Conservation (phyloP, 2,329 filamentous ascomycete genomes). For the Penicillium rolfsii region DNA sequence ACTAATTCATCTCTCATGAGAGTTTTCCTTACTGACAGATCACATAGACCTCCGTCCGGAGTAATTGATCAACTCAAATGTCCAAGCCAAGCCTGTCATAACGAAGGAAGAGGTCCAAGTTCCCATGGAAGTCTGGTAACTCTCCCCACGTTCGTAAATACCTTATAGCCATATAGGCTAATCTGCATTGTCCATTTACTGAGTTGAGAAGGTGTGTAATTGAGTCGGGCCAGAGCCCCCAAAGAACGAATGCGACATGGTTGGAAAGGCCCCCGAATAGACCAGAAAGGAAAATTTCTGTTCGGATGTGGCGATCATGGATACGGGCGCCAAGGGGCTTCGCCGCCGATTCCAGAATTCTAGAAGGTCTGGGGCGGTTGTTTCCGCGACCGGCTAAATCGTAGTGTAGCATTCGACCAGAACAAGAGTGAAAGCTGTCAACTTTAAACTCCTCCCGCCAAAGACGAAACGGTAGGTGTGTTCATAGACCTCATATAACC, state of each 20-base stretch:
- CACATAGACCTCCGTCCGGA: no score
- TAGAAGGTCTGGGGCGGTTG: conserved; percentile 18
- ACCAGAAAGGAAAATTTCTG: conserved; percentile 3
- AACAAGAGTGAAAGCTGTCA: neutral
- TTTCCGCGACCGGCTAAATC: conserved; percentile 1
- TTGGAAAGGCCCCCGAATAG: neutral
- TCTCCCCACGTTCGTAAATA: neutral
- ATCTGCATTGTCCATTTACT: neutral
- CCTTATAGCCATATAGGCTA: neutral
- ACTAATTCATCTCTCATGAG: neutral
- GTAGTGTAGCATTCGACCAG: neutral
- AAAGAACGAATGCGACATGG: neutral
- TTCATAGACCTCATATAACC: neutral
- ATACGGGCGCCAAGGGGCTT: conserved; percentile 15
- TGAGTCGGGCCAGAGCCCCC: neutral
- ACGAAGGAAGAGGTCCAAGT: neutral
- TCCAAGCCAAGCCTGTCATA: neutral
- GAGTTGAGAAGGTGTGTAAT: neutral
- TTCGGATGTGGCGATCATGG: conserved; percentile 28
- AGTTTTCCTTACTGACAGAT: no score
- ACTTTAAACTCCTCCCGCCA: no score
- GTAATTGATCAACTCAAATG: neutral
- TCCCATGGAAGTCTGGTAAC: neutral
- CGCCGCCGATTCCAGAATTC: conserved; percentile 27
- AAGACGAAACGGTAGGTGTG: neutral